These are phyloP conservation scores for Xylariaceae sp. DNA, from an alignment of 2,329 filamentous ascomycete species.

Conservation along the genomic window DNA sequence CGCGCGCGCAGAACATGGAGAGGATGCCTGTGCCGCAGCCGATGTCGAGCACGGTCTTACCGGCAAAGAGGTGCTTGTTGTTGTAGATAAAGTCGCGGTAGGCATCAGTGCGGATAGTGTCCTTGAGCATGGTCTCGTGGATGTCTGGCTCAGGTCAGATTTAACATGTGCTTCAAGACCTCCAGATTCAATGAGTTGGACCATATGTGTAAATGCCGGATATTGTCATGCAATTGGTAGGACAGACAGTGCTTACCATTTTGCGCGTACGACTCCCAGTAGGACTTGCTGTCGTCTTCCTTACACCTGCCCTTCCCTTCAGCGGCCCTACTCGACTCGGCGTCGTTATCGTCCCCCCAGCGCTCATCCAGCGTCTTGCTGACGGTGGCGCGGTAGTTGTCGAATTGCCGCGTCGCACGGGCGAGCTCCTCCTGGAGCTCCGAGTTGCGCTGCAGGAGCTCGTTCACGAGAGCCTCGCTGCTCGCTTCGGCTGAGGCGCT, in stretches of 20 bases:
- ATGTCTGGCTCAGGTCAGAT: constrained; percentile 52
- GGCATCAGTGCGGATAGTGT: constrained; percentile 79
- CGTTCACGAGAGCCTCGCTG: constrained; percentile 30
- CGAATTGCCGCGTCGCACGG: constrained; percentile 56
- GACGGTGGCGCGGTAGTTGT: constrained; percentile 61
- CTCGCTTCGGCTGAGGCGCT: constrained; percentile 5
- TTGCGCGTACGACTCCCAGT: constrained; percentile 59
- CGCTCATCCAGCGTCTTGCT: constrained; percentile 63
- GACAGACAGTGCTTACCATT: constrained; percentile 44
- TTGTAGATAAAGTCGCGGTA: constrained; percentile 95
- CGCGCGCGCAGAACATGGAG: constrained; percentile 90
- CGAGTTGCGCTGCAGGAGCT: constrained; percentile 44
- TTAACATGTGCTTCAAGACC: too few relatives aligned
- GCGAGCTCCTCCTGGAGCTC: constrained; percentile 59
- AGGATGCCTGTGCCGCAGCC: constrained; percentile 85
- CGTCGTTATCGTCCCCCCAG: constrained; percentile 49
- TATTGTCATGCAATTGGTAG: not conserved
- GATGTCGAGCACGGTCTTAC: constrained; percentile 85
- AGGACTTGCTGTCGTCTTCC: constrained; percentile 40
- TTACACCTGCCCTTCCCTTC: constrained; percentile 26
- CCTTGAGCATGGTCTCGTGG: constrained; percentile 94
- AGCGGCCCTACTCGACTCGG: constrained; percentile 25
- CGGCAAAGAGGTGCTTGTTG: constrained; percentile 81
- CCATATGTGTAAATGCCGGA: too few relatives aligned
- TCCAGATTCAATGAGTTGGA: too few relatives aligned